Base-by-base conservation (phyloP, 768 basidiomycete genomes). In the Amanita brunnescens region DNA sequence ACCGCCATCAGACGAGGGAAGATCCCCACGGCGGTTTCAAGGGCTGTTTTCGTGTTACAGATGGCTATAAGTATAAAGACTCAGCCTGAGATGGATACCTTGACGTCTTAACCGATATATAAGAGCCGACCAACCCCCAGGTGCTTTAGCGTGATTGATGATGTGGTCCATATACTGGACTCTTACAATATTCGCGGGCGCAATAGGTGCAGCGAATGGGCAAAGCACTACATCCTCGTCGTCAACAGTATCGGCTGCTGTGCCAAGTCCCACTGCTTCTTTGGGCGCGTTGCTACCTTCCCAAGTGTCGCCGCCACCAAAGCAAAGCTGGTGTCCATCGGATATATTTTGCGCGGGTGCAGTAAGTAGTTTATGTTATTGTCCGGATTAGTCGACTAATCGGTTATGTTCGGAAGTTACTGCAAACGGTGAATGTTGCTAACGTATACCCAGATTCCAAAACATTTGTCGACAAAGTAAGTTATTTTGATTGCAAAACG, bases 361-460 rank as follows among this genome's bases (percentile, higher is more conserved):
- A 21, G 89, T 90, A 61, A 54, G 83, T 72, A 23, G 20, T 24
- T 3, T 35, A 49, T 35, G 53, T 44, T 52, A 41, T 53, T 47
- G 21, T 13, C 9, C 39, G 20, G 9, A 14, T 33, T 47, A 38
- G 51, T 38, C 53, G 50, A 18, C 42, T 21, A 33, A 9, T 12
- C 50, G n/a, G n/a, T 42, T 21, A 49, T 54, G 50, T 55, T 51
- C 49, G 21, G 58, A 48, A 91, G 88, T 61, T 91, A 7, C 71
- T 96, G 21, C 91, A 95, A 77, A 85, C 88, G 1, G 82, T 94
- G 54, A 85, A 91, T 63, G 58, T 95, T 54, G 90, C 91, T 0
- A 63, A 75, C 37, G 67, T 87, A 23, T 96, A 76, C 61, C 63
- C 75, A 0, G 93, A 96, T 65, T 81, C 83, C 41, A 95, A 96